Evolutionary conservation across 106 monocot genomes (phyloP), one percentile per base, ranked within the genome.

Genomic region (Alisma plantagoaquatica): DNA sequence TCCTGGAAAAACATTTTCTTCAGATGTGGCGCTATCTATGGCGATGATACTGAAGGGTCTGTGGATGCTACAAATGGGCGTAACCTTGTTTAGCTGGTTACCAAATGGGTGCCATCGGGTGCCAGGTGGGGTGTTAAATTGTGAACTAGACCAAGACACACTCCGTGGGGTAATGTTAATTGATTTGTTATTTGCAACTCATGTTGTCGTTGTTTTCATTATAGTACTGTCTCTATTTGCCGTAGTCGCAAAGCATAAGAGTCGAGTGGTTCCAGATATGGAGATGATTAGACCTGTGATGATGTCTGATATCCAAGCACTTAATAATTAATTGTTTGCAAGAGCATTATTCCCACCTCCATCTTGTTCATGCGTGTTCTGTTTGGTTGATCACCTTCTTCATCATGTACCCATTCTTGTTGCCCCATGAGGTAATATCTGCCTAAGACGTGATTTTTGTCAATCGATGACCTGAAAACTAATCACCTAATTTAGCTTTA

Each of bases 81-180:
- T 46, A 20, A 18, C 23, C 35, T 42, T 46, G 16, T 70, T 35
- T 29, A 55, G 18, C 2, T 14, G 30, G 17, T 27, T 47, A 20
- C 62, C 62, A 3, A 19, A 3, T 31, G 57, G 57, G 47, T 65
- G 54, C 24, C 10, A 0, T 9, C 31, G 22, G 4, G 44, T 10
- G 26, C n/a, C n/a, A n/a, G 12, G 5, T 1, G 46, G 17, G 2
- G 46, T 12, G 33, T 23, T 46, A 50, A 33, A 25, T 22, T 67
- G 66, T 22, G 66, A 57, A 33, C 33, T 67, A 26, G 66, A 67
- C 17, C 47, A 67, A 32, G 48, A 67, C 57, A 10, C 16, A 35
- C 1, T 17, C 26, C 10, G 57, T 19, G 66, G 44, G 35, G 33
- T 67, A 16, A 57, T 46, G 10, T 4, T 67, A 12, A 20, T 67